These are phyloP conservation scores for Cadophora luteo-olivacea DNA, from an alignment of 2,329 filamentous ascomycete species.

Conservation along the genomic window DNA sequence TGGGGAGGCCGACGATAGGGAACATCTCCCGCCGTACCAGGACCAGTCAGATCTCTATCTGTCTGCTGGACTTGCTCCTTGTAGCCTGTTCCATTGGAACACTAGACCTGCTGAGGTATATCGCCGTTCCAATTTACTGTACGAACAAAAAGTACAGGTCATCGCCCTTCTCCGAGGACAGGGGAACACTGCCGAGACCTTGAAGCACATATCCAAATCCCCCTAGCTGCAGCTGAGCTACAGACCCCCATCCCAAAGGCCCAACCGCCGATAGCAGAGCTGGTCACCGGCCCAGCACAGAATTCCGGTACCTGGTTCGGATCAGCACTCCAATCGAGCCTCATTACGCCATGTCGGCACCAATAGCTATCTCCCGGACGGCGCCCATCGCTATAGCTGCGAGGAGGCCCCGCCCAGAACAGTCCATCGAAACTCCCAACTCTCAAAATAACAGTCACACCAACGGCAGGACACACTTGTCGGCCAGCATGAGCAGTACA, in stretches of 20 bases:
- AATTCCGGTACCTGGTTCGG: conserved; percentile 37
- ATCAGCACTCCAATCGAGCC: conserved; percentile 36
- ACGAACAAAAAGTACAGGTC: conserved; percentile 24
- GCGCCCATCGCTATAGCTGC: conserved; percentile 71
- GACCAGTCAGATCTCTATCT: conserved; percentile 34
- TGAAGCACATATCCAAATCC: conserved; percentile 30
- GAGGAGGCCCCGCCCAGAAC: conserved; percentile 55
- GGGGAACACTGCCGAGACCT: conserved; percentile 28
- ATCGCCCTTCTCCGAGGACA: conserved; percentile 41
- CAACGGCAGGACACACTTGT: conserved; percentile 40
- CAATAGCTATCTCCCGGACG: conserved; percentile 62
- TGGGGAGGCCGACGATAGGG: conserved; percentile 35
- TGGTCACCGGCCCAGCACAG: conserved; percentile 39
- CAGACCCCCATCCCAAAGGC: conserved; percentile 29
- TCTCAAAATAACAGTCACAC: conserved; percentile 21
- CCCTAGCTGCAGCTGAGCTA: conserved; percentile 35
- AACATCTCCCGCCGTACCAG: conserved; percentile 7
- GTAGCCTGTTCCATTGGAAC: conserved; percentile 18
- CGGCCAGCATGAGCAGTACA: conserved; percentile 58
- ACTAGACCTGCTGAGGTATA: conserved; percentile 11
- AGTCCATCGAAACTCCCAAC: conserved; percentile 34
- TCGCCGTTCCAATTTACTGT: conserved; percentile 13
- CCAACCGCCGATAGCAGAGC: conserved; percentile 37
- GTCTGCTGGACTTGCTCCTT: conserved; percentile 35
- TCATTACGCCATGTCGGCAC: conserved; percentile 49